These are phyloP conservation scores for Pseudogymnoascus sp. DNA, from an alignment of 2,329 filamentous ascomycete species.

Conservation along the genomic window DNA sequence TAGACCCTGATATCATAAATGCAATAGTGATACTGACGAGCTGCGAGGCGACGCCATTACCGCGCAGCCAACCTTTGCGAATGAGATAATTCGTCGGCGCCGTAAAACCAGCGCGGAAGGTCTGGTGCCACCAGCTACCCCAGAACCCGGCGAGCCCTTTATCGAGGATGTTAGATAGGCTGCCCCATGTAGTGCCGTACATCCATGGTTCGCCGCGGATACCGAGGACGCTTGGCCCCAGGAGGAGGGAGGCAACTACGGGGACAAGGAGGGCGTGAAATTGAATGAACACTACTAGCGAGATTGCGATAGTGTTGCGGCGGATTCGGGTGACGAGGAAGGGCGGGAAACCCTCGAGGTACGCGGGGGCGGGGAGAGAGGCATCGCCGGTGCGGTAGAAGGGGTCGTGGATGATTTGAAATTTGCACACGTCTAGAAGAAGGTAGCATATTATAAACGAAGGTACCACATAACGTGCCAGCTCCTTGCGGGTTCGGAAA, in stretches of 20 bases:
- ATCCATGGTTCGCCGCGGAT: slow-evolving; percentile 51
- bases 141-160: slow-evolving; percentile 73
- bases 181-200: slow-evolving; percentile 50
- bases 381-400: slow-evolving; percentile 58
- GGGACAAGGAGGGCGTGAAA: slow-evolving; percentile 50
- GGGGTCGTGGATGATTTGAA: slow-evolving; percentile 63
- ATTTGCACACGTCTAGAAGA: slow-evolving; percentile 60
- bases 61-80: slow-evolving; percentile 31
- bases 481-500: slow-evolving; percentile 33
- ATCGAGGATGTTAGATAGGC: slow-evolving; percentile 46
- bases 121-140: slow-evolving; percentile 86
- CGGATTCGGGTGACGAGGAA: slow-evolving; percentile 46
- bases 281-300: slow-evolving; percentile 37
- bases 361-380: slow-evolving; percentile 34
- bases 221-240: slow-evolving; percentile 47
- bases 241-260: slow-evolving; percentile 47
- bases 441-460: slow-evolving; percentile 52
- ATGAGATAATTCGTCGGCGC: slow-evolving; percentile 46
- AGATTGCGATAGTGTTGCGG: slow-evolving; percentile 44
- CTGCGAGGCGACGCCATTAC: slow-evolving; percentile 26
- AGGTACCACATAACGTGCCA: slow-evolving; percentile 38
- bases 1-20: slow-evolving; percentile 55
- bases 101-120: slow-evolving; percentile 66
- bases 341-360: slow-evolving; percentile 35
- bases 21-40: slow-evolving; percentile 38